Evolutionary conservation across 2,329 filamentous ascomycete genomes (phyloP), one percentile per base, ranked within the genome.

Genomic region (Trichophyton schoenleinii): DNA sequence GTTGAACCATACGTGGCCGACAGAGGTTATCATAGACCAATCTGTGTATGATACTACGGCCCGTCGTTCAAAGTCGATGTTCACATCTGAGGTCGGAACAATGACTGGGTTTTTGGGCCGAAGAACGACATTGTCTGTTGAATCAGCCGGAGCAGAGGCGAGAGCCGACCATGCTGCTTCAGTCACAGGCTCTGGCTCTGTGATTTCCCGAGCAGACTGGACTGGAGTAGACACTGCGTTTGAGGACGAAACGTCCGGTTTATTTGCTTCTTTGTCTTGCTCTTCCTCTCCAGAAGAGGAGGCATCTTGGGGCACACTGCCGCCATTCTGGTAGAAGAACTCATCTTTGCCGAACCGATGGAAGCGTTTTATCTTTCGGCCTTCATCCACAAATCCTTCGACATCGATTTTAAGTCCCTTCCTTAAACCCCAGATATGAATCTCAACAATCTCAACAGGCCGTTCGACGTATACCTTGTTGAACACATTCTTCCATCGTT

Each of bases 1-100:
- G 70, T 99, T 99, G 79, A 96, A 96, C 94, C 94, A 99, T 15
- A 96, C 89, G 69, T 97, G 92, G 0, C 91, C 91, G 8, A 97
- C 86, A 0, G 91, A 86, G 0, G 92, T 96, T 2, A 96, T 90
- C 85, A 97, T 89, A 0, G 89, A 91, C 66, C 89, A 83, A 0
- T 90, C 87, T 5, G 81, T 81, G 68, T 88, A 88, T 3, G 83
- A 82, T 2, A 88, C 85, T 68, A 87, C 88, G 74, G 91, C 95
- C 41, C 91, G 85, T 6, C 90, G 83, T 75, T 97, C 91, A 25
- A 96, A 84, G 58, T 91, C 86, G 66, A 97, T 88, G 71, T 95
- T 96, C 67, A 97, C 81, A 70, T 97, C 94, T 71, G 87, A 91
- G 55, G 86, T 88, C 0, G 87, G 84, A 0, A 97, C 74, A 6